Conservation (phyloP, 108 stramenopile genomes). For the Craspedostauros australis region DNA sequence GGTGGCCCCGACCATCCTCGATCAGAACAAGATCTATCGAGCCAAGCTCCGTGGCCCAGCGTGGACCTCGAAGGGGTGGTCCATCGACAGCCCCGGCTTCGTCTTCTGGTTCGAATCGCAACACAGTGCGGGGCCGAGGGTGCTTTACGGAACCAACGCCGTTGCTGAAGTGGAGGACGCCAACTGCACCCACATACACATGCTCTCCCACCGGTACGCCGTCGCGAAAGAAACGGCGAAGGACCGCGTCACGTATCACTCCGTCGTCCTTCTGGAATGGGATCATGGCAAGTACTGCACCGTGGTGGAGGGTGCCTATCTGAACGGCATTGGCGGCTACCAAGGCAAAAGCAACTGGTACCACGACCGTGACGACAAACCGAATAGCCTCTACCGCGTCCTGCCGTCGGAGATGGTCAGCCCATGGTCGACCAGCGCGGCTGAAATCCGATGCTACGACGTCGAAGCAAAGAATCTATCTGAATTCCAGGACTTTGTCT, state of each 20-base stretch:
- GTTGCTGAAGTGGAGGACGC: conserved; percentile 28
- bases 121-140: conserved; percentile 10
- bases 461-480: conserved; percentile 37
- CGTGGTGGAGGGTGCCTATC: conserved; percentile 50
- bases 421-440: conserved; percentile 42
- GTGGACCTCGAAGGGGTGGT: conserved; percentile 51
- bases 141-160: conserved; percentile 38
- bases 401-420: conserved; percentile 52
- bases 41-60: conserved; percentile 40
- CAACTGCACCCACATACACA: conserved; percentile 36
- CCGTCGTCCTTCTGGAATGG: conserved; percentile 58
- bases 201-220: conserved; percentile 65
- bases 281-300: conserved; percentile 54
- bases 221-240: conserved; percentile 35
- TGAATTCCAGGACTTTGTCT: conserved; percentile 43
- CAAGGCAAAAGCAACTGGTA: conserved; percentile 54
- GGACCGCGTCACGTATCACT: conserved; percentile 50
- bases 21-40: conserved; percentile 28
- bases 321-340: conserved; percentile 67
- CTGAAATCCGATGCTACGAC: conserved; percentile 61
- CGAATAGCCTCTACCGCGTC: conserved; percentile 25
- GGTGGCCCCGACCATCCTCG: conserved; percentile 20
- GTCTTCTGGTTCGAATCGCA: conserved; percentile 45
- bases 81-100: conserved; percentile 35
- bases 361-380: conserved; percentile 33